Evolutionary conservation across 257 asterid species (phyloP).

Genomic region (Petrea volubilis): DNA sequence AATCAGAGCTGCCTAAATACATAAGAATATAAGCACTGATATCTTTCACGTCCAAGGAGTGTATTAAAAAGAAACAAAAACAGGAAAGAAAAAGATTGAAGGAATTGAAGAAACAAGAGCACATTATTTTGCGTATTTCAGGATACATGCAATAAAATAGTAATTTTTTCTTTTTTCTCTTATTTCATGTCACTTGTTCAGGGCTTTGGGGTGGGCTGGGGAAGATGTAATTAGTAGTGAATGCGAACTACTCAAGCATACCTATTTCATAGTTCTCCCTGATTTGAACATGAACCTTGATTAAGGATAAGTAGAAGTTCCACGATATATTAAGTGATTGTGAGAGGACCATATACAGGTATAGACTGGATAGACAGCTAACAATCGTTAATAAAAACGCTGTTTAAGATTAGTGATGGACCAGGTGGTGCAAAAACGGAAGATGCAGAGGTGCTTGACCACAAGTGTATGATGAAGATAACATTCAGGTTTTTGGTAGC

Average conservation of each 20-base stretch:
- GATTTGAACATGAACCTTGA: conserved; percentile 4
- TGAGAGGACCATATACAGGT: conserved; percentile 4
- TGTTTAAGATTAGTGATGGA: not conserved
- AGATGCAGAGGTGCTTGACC: conserved; percentile 1
- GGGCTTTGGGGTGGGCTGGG: not conserved
- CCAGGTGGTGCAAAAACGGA: conserved; percentile 4
- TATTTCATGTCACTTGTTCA: not conserved
- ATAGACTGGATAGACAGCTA: not conserved
- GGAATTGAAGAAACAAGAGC: not conserved
- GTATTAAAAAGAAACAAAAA: not conserved
- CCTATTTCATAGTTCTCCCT: not conserved
- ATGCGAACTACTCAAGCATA: not conserved
- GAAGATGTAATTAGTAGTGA: not conserved
- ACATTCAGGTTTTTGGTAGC: conserved; percentile 8
- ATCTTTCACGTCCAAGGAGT: not conserved
- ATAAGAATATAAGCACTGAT: not conserved
- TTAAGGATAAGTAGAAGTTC: not conserved
- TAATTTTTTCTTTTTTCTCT: not conserved
- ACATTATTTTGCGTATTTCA: not conserved
- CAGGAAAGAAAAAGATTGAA: not conserved
- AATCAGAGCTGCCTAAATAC: not conserved
- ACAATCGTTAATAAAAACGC: not conserved
- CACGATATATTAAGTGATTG: not conserved
- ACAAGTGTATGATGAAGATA: conserved; percentile 9
- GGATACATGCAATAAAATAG: not conserved